A percentile compares a stretch with the other conserved stretches of the same genome.
These are phyloP conservation scores for Xylaria venustula DNA, from an alignment of 495 filamentous ascomycete genomes.

Conservation along the genomic window DNA sequence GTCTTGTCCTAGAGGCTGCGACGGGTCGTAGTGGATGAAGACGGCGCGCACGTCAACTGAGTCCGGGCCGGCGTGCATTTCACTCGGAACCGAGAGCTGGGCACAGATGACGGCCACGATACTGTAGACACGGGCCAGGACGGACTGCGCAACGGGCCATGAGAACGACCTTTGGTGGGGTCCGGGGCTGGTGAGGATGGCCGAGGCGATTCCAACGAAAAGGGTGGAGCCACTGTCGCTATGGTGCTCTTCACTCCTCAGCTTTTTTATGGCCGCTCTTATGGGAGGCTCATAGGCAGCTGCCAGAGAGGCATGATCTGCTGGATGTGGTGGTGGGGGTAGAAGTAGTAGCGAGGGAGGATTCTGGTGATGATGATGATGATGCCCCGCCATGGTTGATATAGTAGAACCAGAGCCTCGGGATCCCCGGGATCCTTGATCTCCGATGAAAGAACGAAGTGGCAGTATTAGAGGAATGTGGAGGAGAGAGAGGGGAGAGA, in stretches of 20 bases:
- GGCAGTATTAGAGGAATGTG: no score
- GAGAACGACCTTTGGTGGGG: constrained; percentile 50
- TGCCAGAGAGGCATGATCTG: constrained; percentile 43
- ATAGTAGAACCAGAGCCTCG: background rate
- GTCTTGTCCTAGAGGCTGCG: constrained; percentile 29
- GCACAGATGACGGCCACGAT: constrained; percentile 68
- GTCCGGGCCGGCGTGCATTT: constrained; percentile 55
- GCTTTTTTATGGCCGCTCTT: constrained; percentile 40
- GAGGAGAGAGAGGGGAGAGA: no score
- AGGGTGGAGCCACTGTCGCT: constrained; percentile 41
- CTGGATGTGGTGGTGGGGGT: constrained; percentile 53
- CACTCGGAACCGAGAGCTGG: constrained; percentile 59
- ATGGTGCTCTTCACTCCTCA: constrained; percentile 31
- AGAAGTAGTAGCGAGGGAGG: constrained; percentile 58
- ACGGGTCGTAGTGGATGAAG: constrained; percentile 60
- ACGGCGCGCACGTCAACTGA: constrained; percentile 78
- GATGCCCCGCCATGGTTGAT: background rate
- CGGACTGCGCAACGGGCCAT: constrained; percentile 62
- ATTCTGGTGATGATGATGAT: constrained; percentile 36
- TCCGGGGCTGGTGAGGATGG: constrained; percentile 42
- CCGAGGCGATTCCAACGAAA: constrained; percentile 54
- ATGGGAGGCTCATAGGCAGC: constrained; percentile 60
- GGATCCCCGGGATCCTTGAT: no score
- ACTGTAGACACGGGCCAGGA: constrained; percentile 76
- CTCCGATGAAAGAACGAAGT: no score